These are phyloP conservation scores for Persicaria tinctoria DNA, from an alignment of 148 eudicot genomes.

Conservation along the genomic window DNA sequence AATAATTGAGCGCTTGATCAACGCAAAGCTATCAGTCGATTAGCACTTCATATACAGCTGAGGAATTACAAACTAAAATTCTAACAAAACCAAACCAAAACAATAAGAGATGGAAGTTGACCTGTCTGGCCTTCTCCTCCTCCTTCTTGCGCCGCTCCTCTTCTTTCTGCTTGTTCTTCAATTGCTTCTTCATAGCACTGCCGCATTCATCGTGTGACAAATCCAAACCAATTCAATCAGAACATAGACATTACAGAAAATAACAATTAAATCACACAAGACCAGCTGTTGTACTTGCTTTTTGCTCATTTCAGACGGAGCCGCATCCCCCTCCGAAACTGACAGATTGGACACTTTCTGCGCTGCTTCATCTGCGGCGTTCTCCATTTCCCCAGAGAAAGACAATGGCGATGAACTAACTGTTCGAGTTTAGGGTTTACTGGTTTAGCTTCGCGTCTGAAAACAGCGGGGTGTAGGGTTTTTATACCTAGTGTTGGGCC, in stretches of 20 bases:
- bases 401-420: neutral
- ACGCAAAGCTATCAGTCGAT: neutral
- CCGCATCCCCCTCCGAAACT: neutral
- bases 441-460: neutral
- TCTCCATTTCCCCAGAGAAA: constrained; percentile 13
- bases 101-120: neutral
- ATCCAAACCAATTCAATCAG: neutral
- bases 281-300: constrained; percentile 18
- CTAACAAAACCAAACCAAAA: neutral
- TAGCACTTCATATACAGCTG: neutral
- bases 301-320: constrained; percentile 30
- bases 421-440: neutral
- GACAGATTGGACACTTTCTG: constrained; percentile 17
- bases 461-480: neutral
- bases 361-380: constrained; percentile 20
- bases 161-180: constrained; percentile 45
- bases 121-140: constrained; percentile 56
- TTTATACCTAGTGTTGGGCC: neutral
- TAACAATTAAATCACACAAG: neutral
- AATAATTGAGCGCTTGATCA: neutral
- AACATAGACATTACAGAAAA: neutral
- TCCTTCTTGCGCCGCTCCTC: constrained; percentile 57
- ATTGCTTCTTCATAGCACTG: constrained; percentile 46
- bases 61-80: neutral
- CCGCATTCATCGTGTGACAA: neutral